Percentiles rank a stretch among this genome's conserved stretches.
Conservation (phyloP, 208 protist genomes). For the Crithidia mellificae region DNA sequence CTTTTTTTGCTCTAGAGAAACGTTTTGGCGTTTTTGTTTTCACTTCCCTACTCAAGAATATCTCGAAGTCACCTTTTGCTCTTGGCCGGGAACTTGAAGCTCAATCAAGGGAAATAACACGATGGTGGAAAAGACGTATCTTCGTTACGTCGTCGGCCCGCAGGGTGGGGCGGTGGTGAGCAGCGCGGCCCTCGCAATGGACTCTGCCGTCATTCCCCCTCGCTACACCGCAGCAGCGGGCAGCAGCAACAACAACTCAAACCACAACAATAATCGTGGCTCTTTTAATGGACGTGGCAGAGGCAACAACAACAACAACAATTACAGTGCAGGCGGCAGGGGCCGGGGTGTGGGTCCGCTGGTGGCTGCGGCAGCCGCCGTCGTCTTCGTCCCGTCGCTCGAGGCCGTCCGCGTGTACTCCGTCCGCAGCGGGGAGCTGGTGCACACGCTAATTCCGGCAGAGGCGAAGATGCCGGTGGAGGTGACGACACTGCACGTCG, state of each 20-base stretch:
- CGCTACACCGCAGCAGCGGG: conserved; percentile 27
- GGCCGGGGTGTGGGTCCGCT: conserved; percentile 4
- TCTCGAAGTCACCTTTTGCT: too few species aligned
- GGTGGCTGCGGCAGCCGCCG: conserved; percentile 28
- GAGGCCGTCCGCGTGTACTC: conserved; percentile 87
- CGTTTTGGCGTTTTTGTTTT: too few species aligned
- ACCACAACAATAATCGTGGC: not conserved
- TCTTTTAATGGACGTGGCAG: conserved; percentile 15
- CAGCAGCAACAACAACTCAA: conserved; percentile 4
- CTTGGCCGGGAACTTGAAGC: too few species aligned
- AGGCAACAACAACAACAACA: not conserved
- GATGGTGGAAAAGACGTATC: conserved; percentile 90
- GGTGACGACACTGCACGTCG: conserved; percentile 67
- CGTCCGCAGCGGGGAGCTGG: conserved; percentile 68
- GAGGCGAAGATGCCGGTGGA: conserved; percentile 82
- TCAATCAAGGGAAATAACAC: too few species aligned
- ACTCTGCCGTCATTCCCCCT: conserved; percentile 40
- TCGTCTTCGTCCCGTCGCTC: conserved; percentile 80
- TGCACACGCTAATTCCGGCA: conserved; percentile 71
- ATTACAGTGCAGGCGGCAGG: too few species aligned
- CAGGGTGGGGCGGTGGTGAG: conserved; percentile 77
- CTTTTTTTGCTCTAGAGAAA: too few species aligned
- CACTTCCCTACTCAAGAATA: too few species aligned
- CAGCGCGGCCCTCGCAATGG: conserved; percentile 60
- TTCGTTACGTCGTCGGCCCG: conserved; percentile 84